phyloP scores from a whole-genome alignment of 2,329 filamentous ascomycete species.

The Fusarium coffeatum region DNA sequence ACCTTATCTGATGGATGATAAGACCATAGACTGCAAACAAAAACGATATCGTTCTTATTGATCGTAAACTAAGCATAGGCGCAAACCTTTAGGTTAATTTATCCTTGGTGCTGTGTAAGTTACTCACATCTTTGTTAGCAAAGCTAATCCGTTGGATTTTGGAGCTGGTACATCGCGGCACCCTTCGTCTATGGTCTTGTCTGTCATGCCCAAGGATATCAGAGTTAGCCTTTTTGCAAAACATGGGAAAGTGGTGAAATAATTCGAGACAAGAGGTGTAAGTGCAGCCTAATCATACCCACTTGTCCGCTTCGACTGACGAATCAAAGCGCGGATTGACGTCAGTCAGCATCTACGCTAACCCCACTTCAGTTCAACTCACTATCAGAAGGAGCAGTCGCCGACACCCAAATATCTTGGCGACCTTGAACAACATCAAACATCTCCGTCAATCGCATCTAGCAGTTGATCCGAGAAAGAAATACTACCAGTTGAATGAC shows the following conservation, averaged over 20 bases:
- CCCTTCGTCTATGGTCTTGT: neutral
- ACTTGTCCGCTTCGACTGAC: neutral
- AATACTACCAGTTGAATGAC: accelerated
- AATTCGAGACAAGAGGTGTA: neutral
- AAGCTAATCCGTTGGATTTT: no score
- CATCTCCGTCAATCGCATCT: no score
- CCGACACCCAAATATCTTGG: neutral
- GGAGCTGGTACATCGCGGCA: no score
- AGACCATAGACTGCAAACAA: no score
- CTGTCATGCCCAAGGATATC: no score
- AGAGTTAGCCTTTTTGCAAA: accelerated
- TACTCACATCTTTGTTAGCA: accelerated
- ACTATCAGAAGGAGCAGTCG: neutral
- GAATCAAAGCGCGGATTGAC: neutral
- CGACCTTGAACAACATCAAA: neutral
- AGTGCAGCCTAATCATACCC: slow-evolving; percentile 6
- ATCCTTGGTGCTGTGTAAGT: no score
- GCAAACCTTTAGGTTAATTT: no score
- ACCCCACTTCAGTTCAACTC: neutral
- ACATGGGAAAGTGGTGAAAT: neutral
- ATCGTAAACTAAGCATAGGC: neutral
- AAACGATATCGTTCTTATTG: neutral
- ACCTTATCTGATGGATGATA: no score
- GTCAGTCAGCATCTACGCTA: neutral
- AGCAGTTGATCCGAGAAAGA: accelerated